These are phyloP conservation scores for Zizania latifolia DNA, from an alignment of 176 grass and related monocot genomes.

Conservation along the genomic window DNA sequence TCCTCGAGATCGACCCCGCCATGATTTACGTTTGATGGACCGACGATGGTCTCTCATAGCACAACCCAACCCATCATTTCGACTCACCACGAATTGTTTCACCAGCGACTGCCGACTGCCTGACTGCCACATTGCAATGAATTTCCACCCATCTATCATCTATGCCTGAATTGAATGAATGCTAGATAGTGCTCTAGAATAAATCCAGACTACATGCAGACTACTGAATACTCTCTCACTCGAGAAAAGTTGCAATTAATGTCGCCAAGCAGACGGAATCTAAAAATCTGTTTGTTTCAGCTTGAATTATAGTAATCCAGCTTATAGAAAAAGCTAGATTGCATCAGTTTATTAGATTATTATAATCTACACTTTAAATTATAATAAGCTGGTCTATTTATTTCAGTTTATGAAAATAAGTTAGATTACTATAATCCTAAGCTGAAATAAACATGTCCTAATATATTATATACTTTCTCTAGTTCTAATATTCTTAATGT, in stretches of 20 bases:
- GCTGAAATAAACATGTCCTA: too few relatives aligned
- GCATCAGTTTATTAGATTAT: too few relatives aligned
- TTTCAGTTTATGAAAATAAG: too few relatives aligned
- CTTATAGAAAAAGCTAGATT: too few relatives aligned
- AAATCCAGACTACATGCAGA: not conserved
- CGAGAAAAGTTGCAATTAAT: not conserved
- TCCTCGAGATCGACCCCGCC: conserved; percentile 45
- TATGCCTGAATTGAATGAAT: conserved; percentile 4
- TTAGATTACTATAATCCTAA: too few relatives aligned
- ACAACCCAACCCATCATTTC: conserved; percentile 26
- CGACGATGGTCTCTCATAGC: conserved; percentile 39
- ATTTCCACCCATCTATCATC: not conserved
- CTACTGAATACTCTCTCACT: not conserved
- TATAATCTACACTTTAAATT: too few relatives aligned
- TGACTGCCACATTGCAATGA: not conserved
- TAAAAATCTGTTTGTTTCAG: too few relatives aligned
- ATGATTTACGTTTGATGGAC: conserved; percentile 60
- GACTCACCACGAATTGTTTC: not conserved
- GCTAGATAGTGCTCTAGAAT: not conserved
- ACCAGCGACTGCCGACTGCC: not conserved
- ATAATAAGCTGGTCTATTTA: too few relatives aligned
- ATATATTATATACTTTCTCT: too few relatives aligned
- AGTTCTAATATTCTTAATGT: too few relatives aligned
- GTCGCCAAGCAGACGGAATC: not conserved
- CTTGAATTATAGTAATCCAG: too few relatives aligned